Conservation (phyloP, 1,139 yeast genomes). For the Saccharomyces hybrid region DNA sequence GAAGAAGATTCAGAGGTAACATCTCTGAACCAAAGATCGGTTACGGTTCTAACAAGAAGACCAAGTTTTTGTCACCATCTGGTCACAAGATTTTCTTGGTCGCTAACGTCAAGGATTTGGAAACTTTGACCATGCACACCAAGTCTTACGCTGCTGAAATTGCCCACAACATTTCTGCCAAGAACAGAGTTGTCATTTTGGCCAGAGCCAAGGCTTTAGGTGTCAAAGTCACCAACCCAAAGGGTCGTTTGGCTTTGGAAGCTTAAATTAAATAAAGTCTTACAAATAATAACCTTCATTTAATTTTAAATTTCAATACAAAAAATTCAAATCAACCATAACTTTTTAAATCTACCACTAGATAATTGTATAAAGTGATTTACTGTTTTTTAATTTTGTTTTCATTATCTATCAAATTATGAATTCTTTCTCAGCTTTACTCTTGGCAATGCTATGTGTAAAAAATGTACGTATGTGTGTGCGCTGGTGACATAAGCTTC, state of each 20-base stretch:
- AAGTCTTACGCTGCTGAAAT: constrained; percentile 99
- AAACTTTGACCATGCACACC: constrained; percentile 93
- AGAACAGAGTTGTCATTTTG: constrained; percentile 94
- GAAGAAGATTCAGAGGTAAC: constrained; percentile 99
- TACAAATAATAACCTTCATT: not conserved
- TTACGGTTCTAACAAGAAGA: constrained; percentile 99
- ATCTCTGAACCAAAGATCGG: constrained; percentile 99
- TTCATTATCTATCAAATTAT: not conserved
- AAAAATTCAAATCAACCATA: not conserved
- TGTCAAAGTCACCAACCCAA: constrained; percentile 97
- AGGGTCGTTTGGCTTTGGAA: constrained; percentile 97
- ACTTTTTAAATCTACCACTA: not conserved
- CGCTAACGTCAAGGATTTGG: constrained; percentile 88
- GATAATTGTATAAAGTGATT: not conserved
- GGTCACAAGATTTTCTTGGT: constrained; percentile 98
- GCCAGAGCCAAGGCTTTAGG: constrained; percentile 98
- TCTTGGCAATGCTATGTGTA: not conserved
- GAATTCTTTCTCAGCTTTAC: not conserved
- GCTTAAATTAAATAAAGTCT: constrained; percentile 47
- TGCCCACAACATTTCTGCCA: constrained; percentile 97
- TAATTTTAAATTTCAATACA: not conserved
- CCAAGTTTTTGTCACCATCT: constrained; percentile 91
- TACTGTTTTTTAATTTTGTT: constrained; percentile 9
- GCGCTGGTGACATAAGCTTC: no score
- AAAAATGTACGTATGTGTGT: no score